Evolutionary conservation across 768 basidiomycete genomes (phyloP).

Genomic region (Phylloporus arenicola): DNA sequence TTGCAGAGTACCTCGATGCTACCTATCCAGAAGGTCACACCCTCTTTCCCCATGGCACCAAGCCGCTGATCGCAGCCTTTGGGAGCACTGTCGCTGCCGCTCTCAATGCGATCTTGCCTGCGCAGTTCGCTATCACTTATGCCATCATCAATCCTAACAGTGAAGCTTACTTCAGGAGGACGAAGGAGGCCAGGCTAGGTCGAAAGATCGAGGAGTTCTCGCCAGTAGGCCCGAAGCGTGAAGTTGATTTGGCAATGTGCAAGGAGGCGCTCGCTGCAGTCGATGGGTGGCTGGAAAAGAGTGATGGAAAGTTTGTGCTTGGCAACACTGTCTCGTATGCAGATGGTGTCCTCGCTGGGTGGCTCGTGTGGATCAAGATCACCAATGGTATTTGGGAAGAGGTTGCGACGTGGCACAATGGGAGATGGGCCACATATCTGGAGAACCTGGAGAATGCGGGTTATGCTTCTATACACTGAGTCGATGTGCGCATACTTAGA

Average conservation of each 20-base stretch:
- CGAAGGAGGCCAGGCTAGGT: conserved; percentile 30
- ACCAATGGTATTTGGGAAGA: conserved; percentile 31
- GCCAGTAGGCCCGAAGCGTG: conserved; percentile 25
- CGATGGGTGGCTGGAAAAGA: conserved; percentile 28
- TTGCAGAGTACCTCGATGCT: conserved; percentile 44
- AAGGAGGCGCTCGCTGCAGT: conserved; percentile 24
- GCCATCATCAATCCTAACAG: conserved; percentile 24
- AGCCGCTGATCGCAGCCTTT: conserved; percentile 39
- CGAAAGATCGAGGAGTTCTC: conserved; percentile 34
- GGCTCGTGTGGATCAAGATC: conserved; percentile 33
- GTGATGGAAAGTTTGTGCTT: conserved; percentile 29
- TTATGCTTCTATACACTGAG: conserved; percentile 20
- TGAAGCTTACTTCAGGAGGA: conserved; percentile 30
- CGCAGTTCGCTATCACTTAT: conserved; percentile 13
- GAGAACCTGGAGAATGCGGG: conserved; percentile 25
- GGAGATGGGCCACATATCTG: conserved; percentile 35
- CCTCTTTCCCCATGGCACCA: conserved; percentile 39
- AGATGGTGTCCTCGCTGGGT: conserved; percentile 32
- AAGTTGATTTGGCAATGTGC: conserved; percentile 24
- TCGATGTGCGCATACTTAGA: background rate
- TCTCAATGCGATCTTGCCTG: conserved; percentile 7
- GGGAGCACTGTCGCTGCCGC: conserved; percentile 14
- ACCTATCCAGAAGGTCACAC: conserved; percentile 34
- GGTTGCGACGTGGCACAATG: conserved; percentile 33
- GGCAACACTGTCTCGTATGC: conserved; percentile 33